These are phyloP conservation scores for Curvularia lunata DNA, from an alignment of 2,329 filamentous ascomycete genomes.

Conservation along the genomic window DNA sequence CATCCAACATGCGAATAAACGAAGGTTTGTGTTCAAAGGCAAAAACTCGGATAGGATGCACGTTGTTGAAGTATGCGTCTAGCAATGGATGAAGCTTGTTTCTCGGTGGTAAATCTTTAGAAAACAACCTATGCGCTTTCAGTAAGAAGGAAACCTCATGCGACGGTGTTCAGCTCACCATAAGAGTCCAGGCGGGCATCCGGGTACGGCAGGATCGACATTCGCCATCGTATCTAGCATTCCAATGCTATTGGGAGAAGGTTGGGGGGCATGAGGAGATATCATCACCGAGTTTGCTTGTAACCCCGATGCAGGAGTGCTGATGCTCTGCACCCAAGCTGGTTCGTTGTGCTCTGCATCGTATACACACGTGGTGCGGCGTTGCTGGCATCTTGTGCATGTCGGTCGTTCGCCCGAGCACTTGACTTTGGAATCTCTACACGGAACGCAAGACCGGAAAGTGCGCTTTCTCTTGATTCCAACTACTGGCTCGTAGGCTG, in stretches of 20 bases:
- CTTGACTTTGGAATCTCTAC: conserved; percentile 42
- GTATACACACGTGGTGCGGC: conserved; percentile 33
- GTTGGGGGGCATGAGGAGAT: conserved; percentile 24
- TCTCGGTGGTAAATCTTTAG: conserved; percentile 31
- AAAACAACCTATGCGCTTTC: conserved; percentile 28
- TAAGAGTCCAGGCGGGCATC: conserved; percentile 31
- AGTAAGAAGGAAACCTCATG: not conserved
- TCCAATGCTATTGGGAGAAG: conserved; percentile 18
- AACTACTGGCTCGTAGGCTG: conserved; percentile 27
- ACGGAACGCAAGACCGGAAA: conserved; percentile 40
- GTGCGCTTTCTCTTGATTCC: conserved; percentile 44
- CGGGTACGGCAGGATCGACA: conserved; percentile 17
- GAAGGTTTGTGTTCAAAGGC: conserved; percentile 43
- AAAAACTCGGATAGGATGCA: conserved; percentile 37
- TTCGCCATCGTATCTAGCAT: conserved; percentile 9
- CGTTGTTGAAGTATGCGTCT: conserved; percentile 43
- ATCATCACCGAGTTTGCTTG: conserved; percentile 17
- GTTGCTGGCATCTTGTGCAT: conserved; percentile 38
- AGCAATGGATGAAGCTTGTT: conserved; percentile 35
- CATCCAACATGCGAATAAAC: conserved; percentile 44
- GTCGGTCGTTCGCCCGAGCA: conserved; percentile 42
- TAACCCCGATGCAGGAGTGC: conserved; percentile 20
- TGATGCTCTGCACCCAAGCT: conserved; percentile 41
- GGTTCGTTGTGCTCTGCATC: conserved; percentile 40
- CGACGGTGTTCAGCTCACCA: conserved; percentile 22